Percentiles rank a stretch among this genome's conserved stretches.
phyloP scores from a whole-genome alignment of 2,329 filamentous ascomycete species.

The Furcasterigmium furcatum region DNA sequence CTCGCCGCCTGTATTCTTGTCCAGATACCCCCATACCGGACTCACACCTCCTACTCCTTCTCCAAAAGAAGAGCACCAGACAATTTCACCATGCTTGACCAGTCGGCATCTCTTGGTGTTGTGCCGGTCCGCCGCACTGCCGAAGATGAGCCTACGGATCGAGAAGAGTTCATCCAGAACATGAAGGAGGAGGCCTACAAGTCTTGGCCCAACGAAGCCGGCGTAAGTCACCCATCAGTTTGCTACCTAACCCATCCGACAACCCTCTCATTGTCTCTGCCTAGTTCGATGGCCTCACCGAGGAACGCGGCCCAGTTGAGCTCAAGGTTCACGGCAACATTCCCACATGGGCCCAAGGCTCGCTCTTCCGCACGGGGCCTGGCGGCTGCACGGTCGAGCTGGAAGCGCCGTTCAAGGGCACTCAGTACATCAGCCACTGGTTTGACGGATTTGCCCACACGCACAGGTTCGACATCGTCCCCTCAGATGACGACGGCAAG shows the following conservation, averaged over 20 bases:
- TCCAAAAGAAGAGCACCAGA: too few relatives aligned
- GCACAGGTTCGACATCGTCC: conserved; percentile 68
- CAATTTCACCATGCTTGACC: background rate
- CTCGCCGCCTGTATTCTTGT: too few relatives aligned
- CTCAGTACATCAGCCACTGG: conserved; percentile 68
- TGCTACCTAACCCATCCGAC: background rate
- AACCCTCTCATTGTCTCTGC: background rate
- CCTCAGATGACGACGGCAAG: conserved; percentile 19
- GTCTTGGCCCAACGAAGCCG: conserved; percentile 46
- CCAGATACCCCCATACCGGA: too few relatives aligned
- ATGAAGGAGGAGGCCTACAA: conserved; percentile 27
- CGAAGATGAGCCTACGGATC: conserved; percentile 7
- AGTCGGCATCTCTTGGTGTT: background rate
- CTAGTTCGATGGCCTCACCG: conserved; percentile 66
- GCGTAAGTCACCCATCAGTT: conserved; percentile 24
- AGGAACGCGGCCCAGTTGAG: conserved; percentile 62
- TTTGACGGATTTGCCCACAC: conserved; percentile 74
- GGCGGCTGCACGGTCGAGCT: conserved; percentile 60
- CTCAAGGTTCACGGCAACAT: conserved; percentile 64
- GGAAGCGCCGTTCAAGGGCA: conserved; percentile 47
- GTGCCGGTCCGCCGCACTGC: conserved; percentile 8
- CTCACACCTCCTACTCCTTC: too few relatives aligned
- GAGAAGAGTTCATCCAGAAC: conserved; percentile 8
- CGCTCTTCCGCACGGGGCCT: conserved; percentile 72
- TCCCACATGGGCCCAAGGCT: conserved; percentile 67